These are phyloP conservation scores for Hibiscus trionum DNA, from an alignment of 345 rosid genomes.

Conservation along the genomic window DNA sequence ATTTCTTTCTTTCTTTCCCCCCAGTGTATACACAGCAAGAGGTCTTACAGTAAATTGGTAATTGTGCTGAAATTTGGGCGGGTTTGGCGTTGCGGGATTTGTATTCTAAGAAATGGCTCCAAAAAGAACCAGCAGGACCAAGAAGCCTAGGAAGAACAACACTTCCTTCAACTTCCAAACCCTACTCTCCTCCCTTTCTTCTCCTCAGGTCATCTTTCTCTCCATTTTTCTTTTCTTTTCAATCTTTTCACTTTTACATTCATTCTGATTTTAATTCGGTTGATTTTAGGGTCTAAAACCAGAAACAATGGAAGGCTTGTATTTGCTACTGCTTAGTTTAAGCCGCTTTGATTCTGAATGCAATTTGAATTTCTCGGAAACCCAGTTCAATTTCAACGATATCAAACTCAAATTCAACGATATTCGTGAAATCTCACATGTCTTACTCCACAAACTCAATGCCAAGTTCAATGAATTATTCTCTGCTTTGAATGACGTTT, in stretches of 20 bases:
- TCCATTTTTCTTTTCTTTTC: too few relatives aligned
- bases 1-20: too few relatives aligned
- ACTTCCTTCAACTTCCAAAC: conserved; percentile 5
- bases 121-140: background rate
- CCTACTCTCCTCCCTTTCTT: conserved; percentile 15
- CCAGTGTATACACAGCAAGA: too few relatives aligned
- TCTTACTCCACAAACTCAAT: conserved; percentile 35
- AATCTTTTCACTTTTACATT: background rate
- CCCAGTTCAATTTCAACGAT: too few relatives aligned
- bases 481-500: conserved; percentile 22
- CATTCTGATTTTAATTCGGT: background rate
- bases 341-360: conserved; percentile 19
- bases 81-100: too few relatives aligned
- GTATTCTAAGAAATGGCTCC: background rate
- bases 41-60: too few relatives aligned
- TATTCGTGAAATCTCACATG: background rate
- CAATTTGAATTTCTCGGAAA: conserved; percentile 6
- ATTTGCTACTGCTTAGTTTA: conserved; percentile 24
- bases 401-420: too few relatives aligned
- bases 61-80: too few relatives aligned
- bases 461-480: conserved; percentile 20
- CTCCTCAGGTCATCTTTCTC: conserved; percentile 14
- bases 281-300: conserved; percentile 30
- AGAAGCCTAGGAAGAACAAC: background rate
- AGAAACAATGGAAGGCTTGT: conserved; percentile 12